Percentiles rank a stretch among this genome's conserved stretches.
Evolutionary conservation across 2,329 filamentous ascomycete species (phyloP).

Genomic region (Penicillium oxalicum): DNA sequence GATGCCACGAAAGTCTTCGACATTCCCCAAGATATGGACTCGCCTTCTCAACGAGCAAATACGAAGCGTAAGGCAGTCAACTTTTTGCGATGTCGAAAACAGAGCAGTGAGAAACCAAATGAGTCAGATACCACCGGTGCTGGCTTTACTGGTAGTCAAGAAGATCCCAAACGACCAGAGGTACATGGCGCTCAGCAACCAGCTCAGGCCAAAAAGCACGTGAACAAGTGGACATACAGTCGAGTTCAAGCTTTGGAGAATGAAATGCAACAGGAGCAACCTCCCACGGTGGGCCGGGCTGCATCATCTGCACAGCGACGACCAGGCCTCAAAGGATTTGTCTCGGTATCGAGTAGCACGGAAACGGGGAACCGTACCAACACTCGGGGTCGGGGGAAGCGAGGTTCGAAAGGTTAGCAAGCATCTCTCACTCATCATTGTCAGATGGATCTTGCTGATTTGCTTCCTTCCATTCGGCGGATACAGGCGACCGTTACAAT

Average conservation of each 20-base stretch:
- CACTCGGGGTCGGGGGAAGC: slow-evolving; percentile 14
- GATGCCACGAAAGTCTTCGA: not conserved
- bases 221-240: slow-evolving; percentile 20
- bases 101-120: not conserved
- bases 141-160: not conserved
- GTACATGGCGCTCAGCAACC: not conserved
- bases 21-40: not conserved
- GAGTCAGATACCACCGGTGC: not conserved
- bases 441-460: not conserved
- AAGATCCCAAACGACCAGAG: slow-evolving; percentile 2
- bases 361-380: slow-evolving; percentile 5
- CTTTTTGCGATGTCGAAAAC: slow-evolving; percentile 12
- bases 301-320: slow-evolving; percentile 17
- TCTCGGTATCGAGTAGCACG: slow-evolving; percentile 23
- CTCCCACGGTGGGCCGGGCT: not conserved
- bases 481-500: slow-evolving; percentile 27
- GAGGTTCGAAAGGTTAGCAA: slow-evolving; percentile 26
- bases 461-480: slow-evolving; percentile 8
- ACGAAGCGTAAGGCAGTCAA: slow-evolving; percentile 23
- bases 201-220: slow-evolving; percentile 12
- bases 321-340: slow-evolving; percentile 25
- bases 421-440: not conserved
- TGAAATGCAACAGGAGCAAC: slow-evolving; percentile 8
- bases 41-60: not conserved
- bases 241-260: slow-evolving; percentile 15